Percentiles rank a stretch among this genome's conserved stretches.
phyloP scores from a whole-genome alignment of 75 land plant genomes.

The Cryptomeria japonica region DNA sequence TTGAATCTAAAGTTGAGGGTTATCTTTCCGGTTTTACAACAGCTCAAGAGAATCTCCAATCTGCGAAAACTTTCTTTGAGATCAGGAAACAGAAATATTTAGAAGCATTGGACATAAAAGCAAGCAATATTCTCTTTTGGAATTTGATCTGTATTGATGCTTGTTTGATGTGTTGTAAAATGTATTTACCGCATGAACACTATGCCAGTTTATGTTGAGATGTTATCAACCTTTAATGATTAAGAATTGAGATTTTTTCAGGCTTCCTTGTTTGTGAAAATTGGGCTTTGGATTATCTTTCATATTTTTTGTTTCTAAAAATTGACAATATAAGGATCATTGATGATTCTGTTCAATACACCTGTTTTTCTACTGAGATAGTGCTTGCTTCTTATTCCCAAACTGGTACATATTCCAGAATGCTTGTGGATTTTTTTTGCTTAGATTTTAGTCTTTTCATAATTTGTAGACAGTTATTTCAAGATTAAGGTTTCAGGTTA shows the following conservation, averaged over 20 bases:
- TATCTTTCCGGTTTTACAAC: conserved; percentile 1
- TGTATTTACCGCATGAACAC: not conserved
- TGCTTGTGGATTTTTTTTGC: not conserved
- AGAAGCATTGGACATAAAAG: not conserved
- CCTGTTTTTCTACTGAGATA: not conserved
- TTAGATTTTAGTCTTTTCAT: not conserved
- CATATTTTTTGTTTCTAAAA: not conserved
- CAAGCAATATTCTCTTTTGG: not conserved
- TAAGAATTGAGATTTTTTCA: not conserved
- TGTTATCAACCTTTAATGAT: not conserved
- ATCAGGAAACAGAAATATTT: conserved; percentile 3
- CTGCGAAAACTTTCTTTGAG: not conserved
- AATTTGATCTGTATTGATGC: not conserved
- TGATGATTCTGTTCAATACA: not conserved
- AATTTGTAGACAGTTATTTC: not conserved
- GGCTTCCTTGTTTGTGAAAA: not conserved
- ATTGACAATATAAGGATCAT: too few relatives aligned
- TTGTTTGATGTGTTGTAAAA: not conserved
- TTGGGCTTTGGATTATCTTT: not conserved
- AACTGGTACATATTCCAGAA: not conserved
- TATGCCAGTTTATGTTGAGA: too few relatives aligned
- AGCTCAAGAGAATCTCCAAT: not conserved
- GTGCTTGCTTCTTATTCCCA: not conserved
- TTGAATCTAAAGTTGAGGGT: conserved; percentile 10
- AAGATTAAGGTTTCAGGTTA: not conserved